Base-by-base conservation (phyloP, 345 rosid species). In the Eucalyptus sideroxylon region DNA sequence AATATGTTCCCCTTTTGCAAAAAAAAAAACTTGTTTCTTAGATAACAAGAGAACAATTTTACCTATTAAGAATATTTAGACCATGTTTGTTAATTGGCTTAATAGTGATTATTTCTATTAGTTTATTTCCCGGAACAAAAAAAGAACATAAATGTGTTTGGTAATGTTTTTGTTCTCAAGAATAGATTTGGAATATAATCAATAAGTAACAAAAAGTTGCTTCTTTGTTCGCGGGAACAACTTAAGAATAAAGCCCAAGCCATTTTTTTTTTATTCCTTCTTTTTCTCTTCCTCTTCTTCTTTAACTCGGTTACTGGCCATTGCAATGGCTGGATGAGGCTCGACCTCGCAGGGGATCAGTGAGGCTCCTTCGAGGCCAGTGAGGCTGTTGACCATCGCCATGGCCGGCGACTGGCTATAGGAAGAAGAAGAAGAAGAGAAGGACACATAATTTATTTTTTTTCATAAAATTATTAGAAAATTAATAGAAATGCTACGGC, bases 291-390 rank as follows among this genome's bases (percentile, higher is more conserved):
- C 6, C 14, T 56, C 62, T 56, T 56, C 62, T 26, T 56, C 62
- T 56, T 53, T 0, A 56, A 11, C 6, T n/a, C 2, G 4, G 13
- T 56, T 11, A 24, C 30, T 24, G 0, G 62, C 30, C 62, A 56
- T 3, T 9, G 2, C 0, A 13, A 56, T 56, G 62, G 62, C 7
- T 23, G 0, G 62, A 56, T 23, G 62, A 56, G 62, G 62, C 59
- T 53, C 1, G 26, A 21, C 26, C 59, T 53, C 0, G 1, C 0
- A 53, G 5, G 26, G 11, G 59, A 1, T 53, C 5, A 53, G 0
- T 53, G 59, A 53, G 26, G 26, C 59, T 53, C 59, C 59, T 53
- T 53, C 6, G 14, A 56, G 1, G 1, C 6, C 5, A 1, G 13
- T 23, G 62, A 56, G 62, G 30, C 0, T 2, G 6, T 1, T 1